Conservation (phyloP, 257 asterid genomes). For the Datura wrightii region DNA sequence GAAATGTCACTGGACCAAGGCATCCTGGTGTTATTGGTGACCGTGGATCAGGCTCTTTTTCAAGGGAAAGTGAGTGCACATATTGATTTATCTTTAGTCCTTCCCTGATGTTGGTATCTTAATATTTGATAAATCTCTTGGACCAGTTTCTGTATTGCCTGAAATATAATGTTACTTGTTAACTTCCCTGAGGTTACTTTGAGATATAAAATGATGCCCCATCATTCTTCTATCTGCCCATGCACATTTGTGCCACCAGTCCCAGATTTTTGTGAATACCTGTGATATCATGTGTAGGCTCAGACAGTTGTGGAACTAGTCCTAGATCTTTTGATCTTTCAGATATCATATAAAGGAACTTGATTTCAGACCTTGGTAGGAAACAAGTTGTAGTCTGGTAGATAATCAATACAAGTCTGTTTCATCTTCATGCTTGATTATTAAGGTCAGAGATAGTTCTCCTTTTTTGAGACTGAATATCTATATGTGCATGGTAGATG, state of each 20-base stretch:
- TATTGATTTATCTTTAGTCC: conserved; percentile 7
- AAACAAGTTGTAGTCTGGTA: neutral
- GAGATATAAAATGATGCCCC: neutral
- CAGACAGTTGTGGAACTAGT: neutral
- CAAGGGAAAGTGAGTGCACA: conserved; percentile 87
- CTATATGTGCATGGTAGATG: conserved; percentile 12
- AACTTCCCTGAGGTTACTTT: conserved; percentile 4
- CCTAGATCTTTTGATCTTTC: neutral
- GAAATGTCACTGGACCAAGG: conserved; percentile 82
- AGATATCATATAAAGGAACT: neutral
- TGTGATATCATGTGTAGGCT: neutral
- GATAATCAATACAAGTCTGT: neutral
- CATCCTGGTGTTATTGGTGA: conserved; percentile 98
- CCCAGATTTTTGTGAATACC: neutral
- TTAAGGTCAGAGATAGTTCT: neutral
- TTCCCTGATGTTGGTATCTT: neutral
- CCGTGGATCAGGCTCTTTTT: conserved; percentile 97
- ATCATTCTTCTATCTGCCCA: neutral
- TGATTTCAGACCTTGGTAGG: conserved; percentile 28
- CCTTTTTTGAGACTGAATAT: conserved; percentile 3
- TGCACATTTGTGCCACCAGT: neutral
- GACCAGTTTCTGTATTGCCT: conserved; percentile 19
- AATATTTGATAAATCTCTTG: neutral
- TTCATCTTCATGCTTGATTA: neutral
- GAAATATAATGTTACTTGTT: neutral